Evolutionary conservation across 2,329 filamentous ascomycete genomes (phyloP), one percentile per base, ranked within the genome.

Genomic region (Exophiala calicioides): DNA sequence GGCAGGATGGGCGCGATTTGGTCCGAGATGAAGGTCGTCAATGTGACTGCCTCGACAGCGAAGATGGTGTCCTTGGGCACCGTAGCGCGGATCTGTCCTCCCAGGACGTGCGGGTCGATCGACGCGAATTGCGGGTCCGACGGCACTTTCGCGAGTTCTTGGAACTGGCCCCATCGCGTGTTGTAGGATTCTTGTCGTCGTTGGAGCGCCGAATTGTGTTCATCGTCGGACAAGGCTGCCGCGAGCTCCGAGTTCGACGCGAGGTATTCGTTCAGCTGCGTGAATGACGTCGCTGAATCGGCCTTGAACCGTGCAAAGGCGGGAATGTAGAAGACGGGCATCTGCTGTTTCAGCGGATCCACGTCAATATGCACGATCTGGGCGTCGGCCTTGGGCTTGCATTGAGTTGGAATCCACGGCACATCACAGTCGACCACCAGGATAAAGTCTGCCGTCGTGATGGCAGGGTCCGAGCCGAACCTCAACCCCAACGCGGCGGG

Each of bases 401-500:
- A 83, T 51, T 82, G 81, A 0, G 88, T 93, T n/a, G 85, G 83
- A 44, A 96, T 90, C 89, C 90, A 96, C 0, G 90, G 90, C 0
- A 95, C 89, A 62, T 96, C 90, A 55, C 89, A 94, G 66, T 96
- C 86, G 18, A 95, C 63, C 2, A 95, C 84, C 1, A 96, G 57
- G 49, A 96, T 94, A 8, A 89, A 80, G 64, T 96, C 91, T 0
- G 90, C 88, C 0, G 81, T 81, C 48, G 76, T 78, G 62, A 95
- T 87, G 31, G 76, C 74, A 2, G 87, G 81, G 40, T 95, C 86
- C 2, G 79, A 75, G 3, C 88, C 88, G 58, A 84, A 94, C 32
- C 82, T 77, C 40, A 93, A 65, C 2, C 90, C 85, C 9, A 88
- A 63, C 71, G 80, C 88, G 1, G 70, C 80, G 1, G 69, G 66